phyloP scores from a whole-genome alignment of 208 protist species.

The Leishmania braziliensis region DNA sequence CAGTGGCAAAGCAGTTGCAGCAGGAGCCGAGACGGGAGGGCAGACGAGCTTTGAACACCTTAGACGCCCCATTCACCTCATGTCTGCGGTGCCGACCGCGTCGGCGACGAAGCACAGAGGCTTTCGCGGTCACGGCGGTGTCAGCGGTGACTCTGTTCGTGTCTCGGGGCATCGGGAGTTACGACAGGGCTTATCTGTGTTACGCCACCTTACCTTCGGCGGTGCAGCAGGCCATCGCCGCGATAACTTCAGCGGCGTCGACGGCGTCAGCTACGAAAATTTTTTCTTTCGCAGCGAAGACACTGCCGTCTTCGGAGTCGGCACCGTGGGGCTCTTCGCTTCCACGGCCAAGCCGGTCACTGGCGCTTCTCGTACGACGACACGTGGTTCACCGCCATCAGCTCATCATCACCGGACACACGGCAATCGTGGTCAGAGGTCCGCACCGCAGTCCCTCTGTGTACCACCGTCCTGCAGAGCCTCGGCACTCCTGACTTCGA shows the following conservation, averaged over 20 bases:
- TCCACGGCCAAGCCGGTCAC: slow-evolving; percentile 9
- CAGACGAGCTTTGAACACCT: not conserved
- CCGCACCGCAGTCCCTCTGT: not conserved
- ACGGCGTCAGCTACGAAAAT: slow-evolving; percentile 30
- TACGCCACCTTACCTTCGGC: not conserved
- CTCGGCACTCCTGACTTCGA: not conserved
- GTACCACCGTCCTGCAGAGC: not conserved
- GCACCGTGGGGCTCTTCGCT: slow-evolving; percentile 60
- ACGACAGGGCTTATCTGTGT: not conserved
- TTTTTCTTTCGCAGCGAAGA: slow-evolving; percentile 39
- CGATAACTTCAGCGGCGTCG: slow-evolving; percentile 16
- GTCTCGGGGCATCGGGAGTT: not conserved
- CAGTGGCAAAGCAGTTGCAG: not conserved
- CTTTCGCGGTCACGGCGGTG: not conserved
- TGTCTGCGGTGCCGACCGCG: not conserved
- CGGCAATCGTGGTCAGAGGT: not conserved
- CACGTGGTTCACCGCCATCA: not conserved
- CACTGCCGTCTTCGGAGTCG: slow-evolving; percentile 37
- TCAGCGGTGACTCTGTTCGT: not conserved
- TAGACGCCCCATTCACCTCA: not conserved
- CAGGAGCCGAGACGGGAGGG: too few species aligned
- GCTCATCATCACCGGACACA: not conserved
- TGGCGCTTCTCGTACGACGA: not conserved
- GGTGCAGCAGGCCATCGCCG: not conserved
- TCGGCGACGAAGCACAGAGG: not conserved